Evolutionary conservation across 169 alveolate genomes (phyloP).

Genomic region (Plasmodium chabaudi): DNA sequence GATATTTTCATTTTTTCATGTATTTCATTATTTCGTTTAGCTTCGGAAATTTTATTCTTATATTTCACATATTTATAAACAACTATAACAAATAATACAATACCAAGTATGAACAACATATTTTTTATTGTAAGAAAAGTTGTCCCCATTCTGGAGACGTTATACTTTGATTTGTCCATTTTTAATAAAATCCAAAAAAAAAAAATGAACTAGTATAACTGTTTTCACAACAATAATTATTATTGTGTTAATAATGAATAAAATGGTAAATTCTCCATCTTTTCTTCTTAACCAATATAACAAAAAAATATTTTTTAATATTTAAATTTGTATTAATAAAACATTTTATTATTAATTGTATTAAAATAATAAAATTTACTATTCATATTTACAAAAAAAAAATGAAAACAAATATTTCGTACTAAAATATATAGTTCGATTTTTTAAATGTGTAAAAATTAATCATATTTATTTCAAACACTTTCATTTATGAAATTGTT

Average conservation of each 20-base stretch:
- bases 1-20: constrained; percentile 61
- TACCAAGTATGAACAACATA: constrained; percentile 15
- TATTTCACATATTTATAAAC: constrained; percentile 34
- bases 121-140: constrained; percentile 25
- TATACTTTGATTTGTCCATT: constrained; percentile 47
- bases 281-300: too few species aligned
- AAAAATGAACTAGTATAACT: background rate
- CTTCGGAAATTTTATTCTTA: constrained; percentile 29
- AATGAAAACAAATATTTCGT: too few species aligned
- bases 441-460: too few species aligned
- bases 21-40: constrained; percentile 40
- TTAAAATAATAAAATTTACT: too few species aligned
- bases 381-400: too few species aligned
- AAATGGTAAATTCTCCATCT: too few species aligned
- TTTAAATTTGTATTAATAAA: too few species aligned
- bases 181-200: constrained; percentile 5
- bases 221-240: background rate
- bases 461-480: too few species aligned
- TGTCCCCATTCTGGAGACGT: constrained; percentile 4
- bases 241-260: background rate
- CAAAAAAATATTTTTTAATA: too few species aligned
- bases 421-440: too few species aligned
- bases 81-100: constrained; percentile 15
- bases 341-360: too few species aligned
- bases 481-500: too few species aligned